These are phyloP conservation scores for Senna siamea DNA, from an alignment of 306 rosid species.

Conservation along the genomic window DNA sequence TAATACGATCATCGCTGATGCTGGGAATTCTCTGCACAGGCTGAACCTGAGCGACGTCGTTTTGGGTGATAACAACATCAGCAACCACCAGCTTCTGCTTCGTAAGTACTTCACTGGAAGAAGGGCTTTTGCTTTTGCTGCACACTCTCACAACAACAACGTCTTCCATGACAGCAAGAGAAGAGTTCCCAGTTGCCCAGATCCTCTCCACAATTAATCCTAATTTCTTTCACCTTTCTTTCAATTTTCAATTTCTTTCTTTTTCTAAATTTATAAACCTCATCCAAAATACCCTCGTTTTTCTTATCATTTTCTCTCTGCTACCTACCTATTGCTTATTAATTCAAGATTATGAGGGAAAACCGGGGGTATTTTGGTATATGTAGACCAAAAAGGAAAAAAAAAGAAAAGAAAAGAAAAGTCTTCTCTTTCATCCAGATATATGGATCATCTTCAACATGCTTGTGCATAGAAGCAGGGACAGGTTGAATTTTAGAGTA, in stretches of 20 bases:
- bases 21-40: background rate
- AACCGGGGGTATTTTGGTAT: conserved; percentile 88
- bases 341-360: conserved; percentile 56
- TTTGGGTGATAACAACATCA: no score
- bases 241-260: no score
- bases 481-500: conserved; percentile 32
- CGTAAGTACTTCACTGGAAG: conserved; percentile 58
- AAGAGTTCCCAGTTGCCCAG: conserved; percentile 94
- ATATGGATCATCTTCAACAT: conserved; percentile 35
- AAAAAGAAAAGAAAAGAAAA: no score
- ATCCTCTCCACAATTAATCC: conserved; percentile 92
- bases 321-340: background rate
- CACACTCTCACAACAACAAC: background rate
- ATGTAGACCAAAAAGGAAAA: no score
- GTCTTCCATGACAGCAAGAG: conserved; percentile 69
- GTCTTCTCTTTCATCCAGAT: no score
- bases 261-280: no score
- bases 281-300: conserved; percentile 92
- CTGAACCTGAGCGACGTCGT: conserved; percentile 31
- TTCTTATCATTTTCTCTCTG: conserved; percentile 50
- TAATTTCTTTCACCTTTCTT: background rate
- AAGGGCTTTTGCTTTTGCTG: conserved; percentile 25
- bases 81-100: conserved; percentile 56
- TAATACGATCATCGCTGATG: no score
- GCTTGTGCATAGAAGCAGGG: conserved; percentile 45